phyloP scores from a whole-genome alignment of 352 stramenopile species.

The Phytophthora vignae region DNA sequence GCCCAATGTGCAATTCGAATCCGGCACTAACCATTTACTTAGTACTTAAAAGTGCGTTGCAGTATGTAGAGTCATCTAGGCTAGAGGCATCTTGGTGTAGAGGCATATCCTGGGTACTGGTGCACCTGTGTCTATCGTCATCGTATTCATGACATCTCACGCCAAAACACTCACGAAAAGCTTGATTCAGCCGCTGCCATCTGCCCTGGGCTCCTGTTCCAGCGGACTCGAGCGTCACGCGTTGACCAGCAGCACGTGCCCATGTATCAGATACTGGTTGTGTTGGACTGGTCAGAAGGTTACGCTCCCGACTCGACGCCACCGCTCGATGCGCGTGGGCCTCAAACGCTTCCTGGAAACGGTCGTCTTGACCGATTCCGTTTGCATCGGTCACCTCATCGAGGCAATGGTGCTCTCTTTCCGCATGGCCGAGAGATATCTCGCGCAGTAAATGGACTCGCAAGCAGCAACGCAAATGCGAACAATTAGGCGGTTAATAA shows the following conservation, averaged over 20 bases:
- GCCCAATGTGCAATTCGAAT: background rate
- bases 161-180: background rate
- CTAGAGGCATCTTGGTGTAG: background rate
- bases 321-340: background rate
- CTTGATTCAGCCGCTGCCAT: constrained; percentile 17
- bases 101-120: background rate
- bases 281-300: constrained; percentile 19
- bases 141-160: constrained; percentile 10
- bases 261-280: constrained; percentile 22
- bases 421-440: background rate
- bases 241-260: constrained; percentile 26
- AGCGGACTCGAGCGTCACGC: constrained; percentile 11
- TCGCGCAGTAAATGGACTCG: constrained; percentile 3
- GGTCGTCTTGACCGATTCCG: background rate
- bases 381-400: constrained; percentile 7
- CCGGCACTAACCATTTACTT: background rate
- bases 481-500: background rate
- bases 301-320: constrained; percentile 4
- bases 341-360: background rate
- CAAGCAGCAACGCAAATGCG: background rate
- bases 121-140: constrained; percentile 16
- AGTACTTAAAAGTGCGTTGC: too few species aligned
- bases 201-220: constrained; percentile 21
- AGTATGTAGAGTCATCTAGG: too few species aligned
- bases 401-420: background rate